Conservation (phyloP, 2,329 filamentous ascomycete species). For the Aureobasidium subglaciale region DNA sequence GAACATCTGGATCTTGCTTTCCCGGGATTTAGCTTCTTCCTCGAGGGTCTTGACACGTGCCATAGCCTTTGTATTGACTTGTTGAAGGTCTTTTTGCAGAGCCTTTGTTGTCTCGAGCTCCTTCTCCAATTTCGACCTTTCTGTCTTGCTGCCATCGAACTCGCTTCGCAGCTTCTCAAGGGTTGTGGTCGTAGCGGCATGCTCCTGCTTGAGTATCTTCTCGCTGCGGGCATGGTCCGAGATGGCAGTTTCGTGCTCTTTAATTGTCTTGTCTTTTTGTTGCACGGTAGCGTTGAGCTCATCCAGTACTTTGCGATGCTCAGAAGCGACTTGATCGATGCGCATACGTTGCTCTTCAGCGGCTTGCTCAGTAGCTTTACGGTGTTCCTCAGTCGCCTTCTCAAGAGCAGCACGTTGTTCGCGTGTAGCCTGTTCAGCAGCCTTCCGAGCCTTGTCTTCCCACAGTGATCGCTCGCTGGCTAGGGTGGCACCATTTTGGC, state of each 20-base stretch:
- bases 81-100: slow-evolving; percentile 18
- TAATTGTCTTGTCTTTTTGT: neutral
- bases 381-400: slow-evolving; percentile 19
- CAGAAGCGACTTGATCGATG: slow-evolving; percentile 12
- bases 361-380: slow-evolving; percentile 19
- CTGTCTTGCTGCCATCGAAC: neutral
- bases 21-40: slow-evolving; percentile 14
- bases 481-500: slow-evolving; percentile 30
- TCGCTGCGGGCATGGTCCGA: slow-evolving; percentile 5
- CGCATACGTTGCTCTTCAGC: slow-evolving; percentile 18
- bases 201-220: slow-evolving; percentile 12
- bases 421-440: slow-evolving; percentile 17
- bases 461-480: slow-evolving; percentile 28
- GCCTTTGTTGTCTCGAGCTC: slow-evolving; percentile 29
- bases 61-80: slow-evolving; percentile 19
- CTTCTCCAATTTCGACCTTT: slow-evolving; percentile 15
- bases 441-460: slow-evolving; percentile 19
- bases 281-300: neutral
- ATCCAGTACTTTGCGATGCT: slow-evolving; percentile 19
- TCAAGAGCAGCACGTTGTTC: slow-evolving; percentile 15
- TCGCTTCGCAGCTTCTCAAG: slow-evolving; percentile 5
- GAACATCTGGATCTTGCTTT: slow-evolving; percentile 17
- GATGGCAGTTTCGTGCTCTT: neutral
- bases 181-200: neutral
- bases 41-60: slow-evolving; percentile 20